phyloP scores from a whole-genome alignment of 805 yeast genomes.

The Helenozyma baotianmanensis region DNA sequence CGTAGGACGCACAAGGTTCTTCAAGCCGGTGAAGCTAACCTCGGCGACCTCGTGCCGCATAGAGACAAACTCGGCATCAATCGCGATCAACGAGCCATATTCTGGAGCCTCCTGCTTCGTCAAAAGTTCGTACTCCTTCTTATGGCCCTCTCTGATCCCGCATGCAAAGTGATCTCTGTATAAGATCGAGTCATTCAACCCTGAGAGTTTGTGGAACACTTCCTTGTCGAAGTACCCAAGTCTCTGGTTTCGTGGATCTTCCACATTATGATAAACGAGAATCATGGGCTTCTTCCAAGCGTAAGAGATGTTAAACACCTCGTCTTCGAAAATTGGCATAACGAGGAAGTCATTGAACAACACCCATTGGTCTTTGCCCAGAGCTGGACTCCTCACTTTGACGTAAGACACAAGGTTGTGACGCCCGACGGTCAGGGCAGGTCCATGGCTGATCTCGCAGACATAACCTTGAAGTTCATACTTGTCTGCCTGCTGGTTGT shows the following conservation, averaged over 20 bases:
- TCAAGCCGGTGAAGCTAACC: constrained; percentile 66
- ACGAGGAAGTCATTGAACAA: constrained; percentile 91
- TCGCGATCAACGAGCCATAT: constrained; percentile 76
- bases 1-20: constrained; percentile 68
- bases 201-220: constrained; percentile 14
- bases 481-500: constrained; percentile 32
- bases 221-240: constrained; percentile 35
- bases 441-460: constrained; percentile 55
- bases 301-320: constrained; percentile 65
- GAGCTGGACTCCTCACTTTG: constrained; percentile 29
- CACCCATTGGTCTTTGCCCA: constrained; percentile 54
- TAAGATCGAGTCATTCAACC: constrained; percentile 58
- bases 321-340: constrained; percentile 64
- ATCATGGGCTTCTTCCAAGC: constrained; percentile 85
- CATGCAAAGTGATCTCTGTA: constrained; percentile 73
- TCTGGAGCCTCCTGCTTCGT: constrained; percentile 67
- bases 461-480: constrained; percentile 68
- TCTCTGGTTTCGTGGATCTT: constrained; percentile 34
- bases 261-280: constrained; percentile 56
- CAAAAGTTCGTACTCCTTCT: constrained; percentile 63
- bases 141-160: constrained; percentile 54
- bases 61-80: constrained; percentile 95
- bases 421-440: constrained; percentile 32
- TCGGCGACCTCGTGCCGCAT: constrained; percentile 76
- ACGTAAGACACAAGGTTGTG: constrained; percentile 61